Base-by-base conservation (phyloP, 1,284 basidiomycete species). In the Sporisorium graminicola region DNA sequence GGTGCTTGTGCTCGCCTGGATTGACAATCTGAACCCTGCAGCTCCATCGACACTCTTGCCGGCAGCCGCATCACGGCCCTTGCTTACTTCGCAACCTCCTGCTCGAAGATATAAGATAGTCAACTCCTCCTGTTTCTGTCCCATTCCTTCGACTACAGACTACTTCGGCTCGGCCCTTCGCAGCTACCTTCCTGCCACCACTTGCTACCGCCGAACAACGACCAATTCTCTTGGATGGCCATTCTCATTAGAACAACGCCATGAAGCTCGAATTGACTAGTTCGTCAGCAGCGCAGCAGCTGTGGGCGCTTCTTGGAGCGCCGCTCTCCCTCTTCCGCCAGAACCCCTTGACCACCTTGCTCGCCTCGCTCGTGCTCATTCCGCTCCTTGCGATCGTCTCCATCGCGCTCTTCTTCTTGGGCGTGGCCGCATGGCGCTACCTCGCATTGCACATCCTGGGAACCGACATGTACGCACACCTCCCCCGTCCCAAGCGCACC, bases 391-490 rank as follows among this genome's bases (percentile, higher is more conserved):
- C 47, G 18, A 12, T 54, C 42, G 12, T 53, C 9, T 9, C 57
- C 14, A 29, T 47, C 9, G 51, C 56, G 0, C 4, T 40, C 3
- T 22, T 12, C 26, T 58, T 66, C 42, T 35, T 72, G 24, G 14
- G 22, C 31, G 27, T 58, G 10, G 59, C 69, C 0, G 1, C 22
- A 26, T 72, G 56, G 42, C 69, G 64, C 33, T 63, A 58, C 44
- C 40, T 69, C 63, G 42, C 47, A 7, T 50, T 74, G 1, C 51
- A 75, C 49, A 35, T 76, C 14, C 47, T 70, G n/a, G 42, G 55
- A 50, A 65, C 58, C n/a, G 73, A 78, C 33, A 27, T 43, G n/a
- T 78, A 78, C 56, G n/a, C 58, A 6, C 54, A 78, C 55, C 44
- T 75, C 16, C 76, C 73, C 0, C 52, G 62, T 0, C 68, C 74